Base-by-base conservation (phyloP, 768 basidiomycete species). In the Boletus pseudopeckii region DNA sequence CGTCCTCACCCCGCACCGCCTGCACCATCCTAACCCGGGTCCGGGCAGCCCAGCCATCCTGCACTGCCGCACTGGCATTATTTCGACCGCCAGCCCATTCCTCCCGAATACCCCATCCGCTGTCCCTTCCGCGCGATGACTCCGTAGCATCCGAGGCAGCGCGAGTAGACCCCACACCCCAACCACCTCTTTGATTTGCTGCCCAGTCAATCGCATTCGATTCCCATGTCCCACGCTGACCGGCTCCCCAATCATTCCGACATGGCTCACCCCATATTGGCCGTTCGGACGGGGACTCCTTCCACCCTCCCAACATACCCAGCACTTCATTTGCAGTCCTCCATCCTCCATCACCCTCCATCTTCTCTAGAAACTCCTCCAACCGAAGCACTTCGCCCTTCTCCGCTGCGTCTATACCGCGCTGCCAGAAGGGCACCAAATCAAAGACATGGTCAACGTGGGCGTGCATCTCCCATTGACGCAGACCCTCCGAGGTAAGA, bases 391-490 rank as follows among this genome's bases (percentile, higher is more conserved):
- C 70, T 39, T 76, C 71, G 5, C 77, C 80, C 15, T 70, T 70
- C 67, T 75, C 72, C 20, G 78, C 81, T 2, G 78, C 80, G 44
- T 74, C 69, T 6, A 83, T 68, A 0, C 75, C 78, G 13, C 73
- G 65, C 41, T 73, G 71, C 82, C 82, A 84, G 64, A 81, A 83
- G 4, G 77, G 76, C 33, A 84, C 74, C 58, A 80, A 59, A 60
- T 81, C 79, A 36, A 68, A 66, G 22, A 80, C 72, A 11, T 76
- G 71, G 54, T 81, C 80, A n/a, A 80, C 73, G 45, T 70, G 73
- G 6, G 59, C 58, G 26, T 69, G 61, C 63, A 66, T 66, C 26
- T 63, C 67, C 65, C 63, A 65, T 38, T 62, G 57, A 3, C 61
- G 62, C 7, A 70, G 61, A 8, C 64, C 63, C 33, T 65, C 68